Base-by-base conservation (phyloP, 495 filamentous ascomycete genomes). In the Immersiella caudata region DNA sequence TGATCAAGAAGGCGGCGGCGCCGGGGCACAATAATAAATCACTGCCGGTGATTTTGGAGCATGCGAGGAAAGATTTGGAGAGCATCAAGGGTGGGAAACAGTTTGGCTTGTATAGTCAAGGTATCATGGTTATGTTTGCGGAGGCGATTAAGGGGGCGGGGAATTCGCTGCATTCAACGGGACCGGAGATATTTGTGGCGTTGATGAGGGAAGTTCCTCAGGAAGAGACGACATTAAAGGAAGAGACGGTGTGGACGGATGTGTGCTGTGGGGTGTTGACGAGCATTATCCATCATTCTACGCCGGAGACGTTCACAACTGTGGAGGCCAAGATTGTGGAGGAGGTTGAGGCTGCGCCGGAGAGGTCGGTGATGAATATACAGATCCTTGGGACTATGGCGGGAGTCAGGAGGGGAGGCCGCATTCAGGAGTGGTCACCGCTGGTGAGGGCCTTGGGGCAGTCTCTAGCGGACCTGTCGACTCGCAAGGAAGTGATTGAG, bases 111-210 rank as follows among this genome's bases (percentile, higher is more conserved):
- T 97, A 97, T 72, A 89, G 89, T 67, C 88, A 93, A 73, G 96
- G 96, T 46, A 76, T 97, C 26, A 97, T 96, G 91, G 89, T 86
- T 22, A 89, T 98, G 80, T 92, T 97, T 70, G 87, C 90, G 0
- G 95, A 97, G 77, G 88, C 94, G 14, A 89, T 93, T 67, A 94
- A 94, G 75, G 91, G 93, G 27, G 84, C 93, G 49, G 91, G 94
- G 54, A 74, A 87, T 51, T 89, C 86, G 3, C 73, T 98, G 50
- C 91, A 98, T 80, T 96, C 95, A 7, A 90, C 87, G 58, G 94
- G 88, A 26, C 75, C 85, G 1, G 84, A 89, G n/a, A 88, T 94
- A 35, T 81, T 96, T 57, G 77, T 80, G 55, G 86, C 88, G 35
- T 71, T 97, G 26, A 64, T 93, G 21, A 71, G 73, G 16, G 73